Evolutionary conservation across 139 green algal species (phyloP), one percentile per base, ranked within the genome.

Genomic region (Pedinophyceae sp.): DNA sequence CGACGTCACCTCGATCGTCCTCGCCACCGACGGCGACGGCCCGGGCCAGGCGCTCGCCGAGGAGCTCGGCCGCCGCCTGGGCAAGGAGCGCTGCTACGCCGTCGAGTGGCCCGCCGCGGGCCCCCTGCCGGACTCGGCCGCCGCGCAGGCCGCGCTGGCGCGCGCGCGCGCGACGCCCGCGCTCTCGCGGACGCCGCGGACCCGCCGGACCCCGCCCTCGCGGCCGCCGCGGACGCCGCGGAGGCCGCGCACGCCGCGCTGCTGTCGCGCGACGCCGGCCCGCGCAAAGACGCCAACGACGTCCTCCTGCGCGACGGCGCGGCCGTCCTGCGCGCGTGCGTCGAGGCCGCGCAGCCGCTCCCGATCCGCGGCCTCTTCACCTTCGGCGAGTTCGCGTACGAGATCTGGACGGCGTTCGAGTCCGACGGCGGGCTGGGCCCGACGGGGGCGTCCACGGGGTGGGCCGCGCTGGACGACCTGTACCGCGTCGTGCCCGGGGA

Each of bases 251-350:
- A n/a, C n/a, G n/a, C n/a, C n/a, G n/a, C n/a, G n/a, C n/a, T n/a
- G n/a, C n/a, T n/a, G n/a, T n/a, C n/a, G n/a, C 34, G 34, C 34
- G 34, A 43, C 34, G 34, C 34, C 10, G 34, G 25, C 13, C 47
- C 47, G 13, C 57, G 78, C 30, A 95, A 95, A 71, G 87, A 95
- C 59, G 86, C 87, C 7, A 95, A 95, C 61, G 86, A 96, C 58
- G 77, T 91, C 47, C 67, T 95, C 46, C 54, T 87, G 52, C 57
- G 59, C 27, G 74, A 93, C 52, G 84, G 84, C 0, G 46, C 61
- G 0, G 60, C 70, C 7, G 67, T 59, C 19, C 58, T 96, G 50
- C 48, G 38, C 7, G 54, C 26, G 6, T 78, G 73, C 15, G 29
- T 95, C 10, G 70, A 79, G 27, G 57, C 27, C 13, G 78, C 82